Base-by-base conservation (phyloP, 2,329 filamentous ascomycete genomes). In the Verticillium zaregamsianum region DNA sequence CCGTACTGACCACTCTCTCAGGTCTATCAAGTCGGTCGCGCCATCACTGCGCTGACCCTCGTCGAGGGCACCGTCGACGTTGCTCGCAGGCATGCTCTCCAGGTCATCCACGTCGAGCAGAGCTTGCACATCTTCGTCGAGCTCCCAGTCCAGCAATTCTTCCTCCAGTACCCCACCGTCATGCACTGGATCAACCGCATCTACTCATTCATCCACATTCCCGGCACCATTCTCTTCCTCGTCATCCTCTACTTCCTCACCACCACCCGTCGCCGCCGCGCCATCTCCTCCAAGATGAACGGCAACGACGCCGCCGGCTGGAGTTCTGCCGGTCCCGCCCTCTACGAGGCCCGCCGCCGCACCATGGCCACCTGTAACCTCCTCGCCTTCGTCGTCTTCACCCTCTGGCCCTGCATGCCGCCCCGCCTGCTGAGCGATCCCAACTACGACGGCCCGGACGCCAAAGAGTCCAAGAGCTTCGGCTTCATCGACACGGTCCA, bases 141-240 rank as follows among this genome's bases (percentile, higher is more conserved):
- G 72, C 74, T 85, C 3, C 76, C 77, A 14, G 80, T 91, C 55
- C 89, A 92, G 73, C 62, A 75, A 39, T 80, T 76, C 74, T 82
- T 82, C 68, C 71, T 78, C 62, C 72, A 75, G 23, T 52, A 54
- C 32, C 82, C 86, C 2, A 70, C 77, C 32, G 68, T 89, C 52
- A 83, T 92, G 78, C 83, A 80, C 66, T 90, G 84, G 84, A 90
- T 87, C 67, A 92, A 92, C 74, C 83, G 88, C 69, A 81, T 85
- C 32, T 92, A 92, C 75, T 91, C 88, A 6, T 91, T 91, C 74
- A 90, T 92, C 68, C 90, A 92, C 72, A 92, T 92, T 62, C 90
- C 89, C 0, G 89, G 88, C 15, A 91, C 89, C 6, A 91, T 92
- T 66, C 80, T 88, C 55, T 92, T 91, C 69, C 72, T 80, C 17